Conservation (phyloP, 2,329 filamentous ascomycete species). For the Lasiodiplodia hormozganensis region DNA sequence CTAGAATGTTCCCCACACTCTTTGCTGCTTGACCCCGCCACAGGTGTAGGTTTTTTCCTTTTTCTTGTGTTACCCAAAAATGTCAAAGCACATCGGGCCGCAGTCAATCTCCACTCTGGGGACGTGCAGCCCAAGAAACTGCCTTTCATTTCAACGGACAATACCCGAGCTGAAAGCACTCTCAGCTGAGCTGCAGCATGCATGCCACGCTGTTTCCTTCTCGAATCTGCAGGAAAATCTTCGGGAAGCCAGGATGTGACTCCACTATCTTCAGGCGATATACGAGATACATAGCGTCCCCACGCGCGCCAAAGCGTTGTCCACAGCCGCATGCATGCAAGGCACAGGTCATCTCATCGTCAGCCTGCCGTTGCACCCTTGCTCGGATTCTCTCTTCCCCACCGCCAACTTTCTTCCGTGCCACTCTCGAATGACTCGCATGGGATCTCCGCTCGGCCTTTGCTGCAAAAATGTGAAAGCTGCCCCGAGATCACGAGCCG, state of each 20-base stretch:
- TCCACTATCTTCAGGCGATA: neutral
- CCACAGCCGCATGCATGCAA: conserved; percentile 12
- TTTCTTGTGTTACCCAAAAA: no score
- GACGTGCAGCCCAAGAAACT: neutral
- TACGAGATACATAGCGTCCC: neutral
- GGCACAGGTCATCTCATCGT: conserved; percentile 4
- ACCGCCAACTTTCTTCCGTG: neutral
- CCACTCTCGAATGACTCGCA: conserved; percentile 2
- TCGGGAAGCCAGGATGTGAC: neutral
- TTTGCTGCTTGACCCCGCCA: neutral
- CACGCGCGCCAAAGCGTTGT: neutral
- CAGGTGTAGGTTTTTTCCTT: neutral
- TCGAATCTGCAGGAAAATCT: neutral
- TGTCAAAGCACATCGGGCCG: neutral
- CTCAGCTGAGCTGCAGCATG: no score
- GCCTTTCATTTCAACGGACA: no score
- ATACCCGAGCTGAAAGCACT: no score
- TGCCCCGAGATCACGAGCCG: neutral
- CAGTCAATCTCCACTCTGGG: neutral
- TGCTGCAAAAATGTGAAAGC: neutral
- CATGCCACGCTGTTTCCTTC: neutral
- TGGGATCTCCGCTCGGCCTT: neutral
- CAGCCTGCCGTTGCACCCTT: neutral
- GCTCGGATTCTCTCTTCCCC: neutral
- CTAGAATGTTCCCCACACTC: neutral